Base-by-base conservation (phyloP, 2,329 filamentous ascomycete species). In the Scleromitrula shiraiana region DNA sequence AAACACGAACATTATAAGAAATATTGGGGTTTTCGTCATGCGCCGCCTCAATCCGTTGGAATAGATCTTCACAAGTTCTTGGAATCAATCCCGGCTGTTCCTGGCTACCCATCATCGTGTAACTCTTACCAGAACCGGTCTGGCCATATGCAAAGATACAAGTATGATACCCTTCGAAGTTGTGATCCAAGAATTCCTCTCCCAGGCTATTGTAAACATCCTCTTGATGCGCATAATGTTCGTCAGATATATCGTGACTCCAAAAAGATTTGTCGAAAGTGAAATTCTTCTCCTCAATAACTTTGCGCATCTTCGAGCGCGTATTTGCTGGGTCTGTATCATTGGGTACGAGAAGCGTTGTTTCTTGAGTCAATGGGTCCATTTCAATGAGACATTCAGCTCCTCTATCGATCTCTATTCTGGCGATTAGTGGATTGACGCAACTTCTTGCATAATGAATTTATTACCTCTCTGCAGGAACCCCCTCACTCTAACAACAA, bases 131-230 rank as follows among this genome's bases (percentile, higher is more conserved):
- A 0, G 90, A 95, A 20, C 93, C 93, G 0, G 93, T 98, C 72
- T 98, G 93, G 9, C 93, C 93, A 62, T 98, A 97, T 52, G 93
- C 93, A 64, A 98, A 97, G 58, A 98, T 98, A 67, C 93, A 98
- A 0, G 93, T 98, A 68, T 98, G 91, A 70, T 98, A 98, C 55
- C 93, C 93, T 64, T 96, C 90, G 61, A 98, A 98, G 70, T 98
- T 98, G 75, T 98, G 93, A 67, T 98, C 93, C 53, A 98, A 77
- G 58, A 98, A 97, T 63, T 97, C 93, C 66, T 96, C 89, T 47
- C 93, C 93, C 20, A 98, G 77, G 50, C 85, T 85, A 62, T 93
- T 88, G 73, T 98, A 97, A 48, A 98, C 85, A 61, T 96, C 87
- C 60, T 89, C 87, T 65, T 98, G 93, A 52, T 84, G 78, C 3